Evolutionary conservation across 2,329 filamentous ascomycete genomes (phyloP).

Genomic region (Aureobasidium zeae): DNA sequence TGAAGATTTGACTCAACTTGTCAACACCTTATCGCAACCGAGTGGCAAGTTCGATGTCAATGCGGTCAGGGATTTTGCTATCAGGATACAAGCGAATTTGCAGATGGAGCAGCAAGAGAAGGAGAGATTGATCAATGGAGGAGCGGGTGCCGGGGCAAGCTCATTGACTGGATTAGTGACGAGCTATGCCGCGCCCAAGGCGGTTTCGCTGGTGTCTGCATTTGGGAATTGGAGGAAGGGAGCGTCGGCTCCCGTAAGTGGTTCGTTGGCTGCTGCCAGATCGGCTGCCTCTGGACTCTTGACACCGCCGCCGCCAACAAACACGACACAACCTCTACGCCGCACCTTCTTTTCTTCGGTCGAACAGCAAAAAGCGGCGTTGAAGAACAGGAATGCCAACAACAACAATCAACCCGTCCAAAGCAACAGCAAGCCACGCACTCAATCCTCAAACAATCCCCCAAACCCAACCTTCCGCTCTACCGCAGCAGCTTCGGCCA

Average conservation of each 20-base stretch:
- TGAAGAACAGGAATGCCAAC: no score
- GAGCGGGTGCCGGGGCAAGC: no score
- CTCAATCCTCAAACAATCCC: constrained; percentile 35
- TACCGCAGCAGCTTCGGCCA: constrained; percentile 12
- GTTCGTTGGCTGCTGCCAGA: constrained; percentile 8
- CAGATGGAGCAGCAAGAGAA: constrained; percentile 98
- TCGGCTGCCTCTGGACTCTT: constrained; percentile 1
- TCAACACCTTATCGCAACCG: constrained; percentile 65
- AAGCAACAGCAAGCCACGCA: constrained; percentile 56
- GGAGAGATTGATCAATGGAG: constrained; percentile 66
- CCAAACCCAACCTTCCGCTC: constrained; percentile 12
- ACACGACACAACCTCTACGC: no score
- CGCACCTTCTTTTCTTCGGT: no score
- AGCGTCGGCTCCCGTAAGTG: constrained; percentile 7
- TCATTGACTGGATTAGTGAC: constrained; percentile 50
- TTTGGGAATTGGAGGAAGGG: constrained; percentile 78
- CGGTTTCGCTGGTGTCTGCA: constrained; percentile 89
- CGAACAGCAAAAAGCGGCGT: no score
- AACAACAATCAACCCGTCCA: constrained; percentile 14
- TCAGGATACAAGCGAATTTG: constrained; percentile 84
- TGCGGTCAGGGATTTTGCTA: constrained; percentile 78
- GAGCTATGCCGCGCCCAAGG: constrained; percentile 68
- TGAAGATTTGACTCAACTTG: constrained; percentile 87
- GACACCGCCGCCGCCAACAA: no score
- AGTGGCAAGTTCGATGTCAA: constrained; percentile 70